phyloP scores from a whole-genome alignment of 1,284 basidiomycete species.

The Pisolithus thermaeus region DNA sequence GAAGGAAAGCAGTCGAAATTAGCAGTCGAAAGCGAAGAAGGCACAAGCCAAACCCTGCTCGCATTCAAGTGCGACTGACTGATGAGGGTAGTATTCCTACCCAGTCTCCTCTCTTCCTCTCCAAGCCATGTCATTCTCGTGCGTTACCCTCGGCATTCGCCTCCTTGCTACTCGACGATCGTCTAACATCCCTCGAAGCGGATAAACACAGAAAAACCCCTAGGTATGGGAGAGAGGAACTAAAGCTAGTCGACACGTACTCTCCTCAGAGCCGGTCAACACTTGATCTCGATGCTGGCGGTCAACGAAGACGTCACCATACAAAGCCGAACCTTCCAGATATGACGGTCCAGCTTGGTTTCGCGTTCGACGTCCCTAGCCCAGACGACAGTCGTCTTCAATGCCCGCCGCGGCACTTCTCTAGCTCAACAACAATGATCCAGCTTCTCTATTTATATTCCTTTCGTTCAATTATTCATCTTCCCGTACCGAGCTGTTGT shows the following conservation, averaged over 20 bases:
- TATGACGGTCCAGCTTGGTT: conserved; percentile 31
- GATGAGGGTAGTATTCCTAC: conserved; percentile 30
- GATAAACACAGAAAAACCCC: conserved; percentile 19
- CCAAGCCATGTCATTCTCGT: conserved; percentile 45
- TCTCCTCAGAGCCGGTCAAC: conserved; percentile 29
- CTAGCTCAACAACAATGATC: conserved; percentile 38
- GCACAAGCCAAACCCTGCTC: conserved; percentile 37
- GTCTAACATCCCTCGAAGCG: conserved; percentile 36
- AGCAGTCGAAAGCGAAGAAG: conserved; percentile 60
- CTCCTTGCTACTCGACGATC: conserved; percentile 59
- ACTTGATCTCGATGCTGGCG: conserved; percentile 13
- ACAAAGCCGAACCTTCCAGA: conserved; percentile 17
- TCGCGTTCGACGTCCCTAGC: conserved; percentile 77
- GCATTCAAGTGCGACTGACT: conserved; percentile 31
- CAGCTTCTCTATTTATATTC: conserved; percentile 25
- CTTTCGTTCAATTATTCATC: conserved; percentile 15
- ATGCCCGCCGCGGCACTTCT: conserved; percentile 71
- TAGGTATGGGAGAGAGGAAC: conserved; percentile 31
- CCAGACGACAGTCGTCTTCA: conserved; percentile 81
- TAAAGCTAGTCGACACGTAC: conserved; percentile 24
- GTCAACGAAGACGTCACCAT: conserved; percentile 7
- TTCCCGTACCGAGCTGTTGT: conserved; percentile 16
- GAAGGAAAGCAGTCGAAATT: conserved; percentile 54
- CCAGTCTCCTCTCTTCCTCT: conserved; percentile 53
- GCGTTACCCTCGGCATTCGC: conserved; percentile 74